Evolutionary conservation across 2,329 filamentous ascomycete genomes (phyloP).

Genomic region (Aspergillus phoenicis): DNA sequence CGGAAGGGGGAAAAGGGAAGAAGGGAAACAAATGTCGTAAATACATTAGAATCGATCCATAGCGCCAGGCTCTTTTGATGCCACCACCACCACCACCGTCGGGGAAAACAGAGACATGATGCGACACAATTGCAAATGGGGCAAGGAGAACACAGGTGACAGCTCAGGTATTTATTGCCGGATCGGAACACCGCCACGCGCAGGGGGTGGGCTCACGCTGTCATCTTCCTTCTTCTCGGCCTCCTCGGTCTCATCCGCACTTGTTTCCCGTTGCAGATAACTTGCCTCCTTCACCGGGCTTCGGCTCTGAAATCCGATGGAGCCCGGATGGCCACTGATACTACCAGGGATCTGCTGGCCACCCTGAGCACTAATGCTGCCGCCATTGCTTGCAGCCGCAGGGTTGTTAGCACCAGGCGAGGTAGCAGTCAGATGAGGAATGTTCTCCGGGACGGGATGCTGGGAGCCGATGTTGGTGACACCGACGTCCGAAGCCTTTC

Average conservation of each 20-base stretch:
- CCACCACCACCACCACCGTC: conserved; percentile 26
- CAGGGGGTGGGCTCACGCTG: conserved; percentile 48
- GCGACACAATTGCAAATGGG: conserved; percentile 1
- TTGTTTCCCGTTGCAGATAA: conserved; percentile 81
- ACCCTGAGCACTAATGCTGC: conserved; percentile 34
- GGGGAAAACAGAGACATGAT: conserved; percentile 11
- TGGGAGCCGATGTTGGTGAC: conserved; percentile 91
- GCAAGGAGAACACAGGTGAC: conserved; percentile 2
- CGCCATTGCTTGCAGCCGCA: conserved; percentile 34
- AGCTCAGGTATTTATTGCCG: conserved; percentile 52
- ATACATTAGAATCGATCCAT: conserved; percentile 28
- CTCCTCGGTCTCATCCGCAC: conserved; percentile 53
- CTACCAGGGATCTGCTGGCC: conserved; percentile 48
- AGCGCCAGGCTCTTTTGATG: conserved; percentile 40
- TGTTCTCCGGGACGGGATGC: conserved; percentile 93
- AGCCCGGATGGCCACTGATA: conserved; percentile 43
- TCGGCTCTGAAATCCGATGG: conserved; percentile 58
- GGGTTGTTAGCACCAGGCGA: conserved; percentile 46
- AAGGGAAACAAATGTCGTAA: conserved; percentile 10
- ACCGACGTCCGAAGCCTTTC: conserved; percentile 91
- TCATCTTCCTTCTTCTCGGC: conserved; percentile 46
- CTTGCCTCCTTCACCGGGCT: conserved; percentile 91
- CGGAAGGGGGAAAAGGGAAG: not conserved
- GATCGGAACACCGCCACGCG: conserved; percentile 63
- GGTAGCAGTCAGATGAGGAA: conserved; percentile 81